Conservation (phyloP, 306 rosid species). For the Urtica urens region DNA sequence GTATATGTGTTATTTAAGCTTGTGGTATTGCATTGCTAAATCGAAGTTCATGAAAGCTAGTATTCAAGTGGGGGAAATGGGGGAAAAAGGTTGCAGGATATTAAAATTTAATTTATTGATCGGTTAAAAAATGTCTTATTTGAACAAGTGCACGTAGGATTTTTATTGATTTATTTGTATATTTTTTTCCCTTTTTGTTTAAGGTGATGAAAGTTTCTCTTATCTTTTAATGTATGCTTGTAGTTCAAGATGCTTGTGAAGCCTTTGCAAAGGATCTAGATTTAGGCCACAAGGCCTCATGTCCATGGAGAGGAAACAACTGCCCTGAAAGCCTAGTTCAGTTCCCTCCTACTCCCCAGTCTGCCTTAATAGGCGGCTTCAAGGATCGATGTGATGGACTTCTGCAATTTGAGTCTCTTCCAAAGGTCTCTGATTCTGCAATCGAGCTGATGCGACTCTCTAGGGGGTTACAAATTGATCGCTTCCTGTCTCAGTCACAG, state of each 20-base stretch:
- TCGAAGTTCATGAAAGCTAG: background rate
- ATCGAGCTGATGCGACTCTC: constrained; percentile 66
- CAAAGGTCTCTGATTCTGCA: constrained; percentile 68
- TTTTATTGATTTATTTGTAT: constrained; percentile 3
- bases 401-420: constrained; percentile 66
- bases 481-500: constrained; percentile 47
- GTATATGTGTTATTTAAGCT: no score
- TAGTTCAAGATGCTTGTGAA: constrained; percentile 69
- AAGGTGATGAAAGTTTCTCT: constrained; percentile 7
- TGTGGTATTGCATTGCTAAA: no score
- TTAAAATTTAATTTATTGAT: background rate
- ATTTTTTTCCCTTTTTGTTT: constrained; percentile 1
- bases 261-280: constrained; percentile 85
- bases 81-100: background rate
- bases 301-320: constrained; percentile 94
- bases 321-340: constrained; percentile 99
- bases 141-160: no score
- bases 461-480: constrained; percentile 69
- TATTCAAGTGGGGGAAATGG: background rate
- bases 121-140: no score
- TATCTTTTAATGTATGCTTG: constrained; percentile 16
- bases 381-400: constrained; percentile 99
- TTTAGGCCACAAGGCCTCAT: constrained; percentile 60
- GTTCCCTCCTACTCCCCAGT: constrained; percentile 85
- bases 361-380: constrained; percentile 83